Percentiles rank a stretch among this genome's conserved stretches.
phyloP scores from a whole-genome alignment of 2,329 filamentous ascomycete genomes.

The Chrysoporthe deuterocubensis region DNA sequence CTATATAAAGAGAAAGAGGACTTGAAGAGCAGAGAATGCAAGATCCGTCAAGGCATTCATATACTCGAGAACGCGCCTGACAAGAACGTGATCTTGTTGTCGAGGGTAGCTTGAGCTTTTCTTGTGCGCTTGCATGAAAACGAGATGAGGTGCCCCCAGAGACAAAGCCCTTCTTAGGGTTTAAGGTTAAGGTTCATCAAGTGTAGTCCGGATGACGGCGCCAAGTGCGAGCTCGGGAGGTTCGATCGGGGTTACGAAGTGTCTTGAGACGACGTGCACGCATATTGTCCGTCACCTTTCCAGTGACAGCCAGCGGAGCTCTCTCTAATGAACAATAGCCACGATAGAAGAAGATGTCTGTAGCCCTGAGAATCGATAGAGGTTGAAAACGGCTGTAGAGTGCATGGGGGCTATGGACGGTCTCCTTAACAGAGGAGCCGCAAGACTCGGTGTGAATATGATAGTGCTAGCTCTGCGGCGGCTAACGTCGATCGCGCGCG shows the following conservation, averaged over 20 bases:
- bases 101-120: not conserved
- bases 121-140: not conserved
- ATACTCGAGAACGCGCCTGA: not conserved
- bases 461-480: not conserved
- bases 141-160: constrained; percentile 1
- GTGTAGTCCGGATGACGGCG: not conserved
- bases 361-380: not conserved
- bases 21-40: not conserved
- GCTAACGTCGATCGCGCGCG: not conserved
- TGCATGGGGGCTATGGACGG: not conserved
- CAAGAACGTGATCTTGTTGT: not conserved
- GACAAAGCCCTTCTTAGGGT: not conserved
- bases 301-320: not conserved
- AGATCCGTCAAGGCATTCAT: not conserved
- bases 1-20: not conserved
- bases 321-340: not conserved
- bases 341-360: not conserved
- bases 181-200: not conserved
- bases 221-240: not conserved
- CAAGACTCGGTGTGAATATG: not conserved
- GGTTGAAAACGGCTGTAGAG: not conserved
- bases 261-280: not conserved
- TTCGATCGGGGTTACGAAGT: not conserved
- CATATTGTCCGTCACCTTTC: not conserved
- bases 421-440: not conserved